phyloP scores from a whole-genome alignment of 805 yeast genomes.

The Candida ascalaphidarum region DNA sequence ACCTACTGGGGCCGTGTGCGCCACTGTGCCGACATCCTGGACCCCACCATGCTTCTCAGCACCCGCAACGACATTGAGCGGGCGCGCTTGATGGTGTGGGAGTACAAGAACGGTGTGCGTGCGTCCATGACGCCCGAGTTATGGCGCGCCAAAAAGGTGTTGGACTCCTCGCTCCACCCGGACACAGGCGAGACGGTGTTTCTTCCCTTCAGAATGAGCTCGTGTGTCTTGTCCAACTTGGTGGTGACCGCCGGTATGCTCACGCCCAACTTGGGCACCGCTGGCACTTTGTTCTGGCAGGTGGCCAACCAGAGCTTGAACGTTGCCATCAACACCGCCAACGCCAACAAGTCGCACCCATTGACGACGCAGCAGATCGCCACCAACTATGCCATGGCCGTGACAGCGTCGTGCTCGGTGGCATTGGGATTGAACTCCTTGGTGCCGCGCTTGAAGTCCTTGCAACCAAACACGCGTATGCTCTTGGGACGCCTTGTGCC shows the following conservation, averaged over 20 bases:
- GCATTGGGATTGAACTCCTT: constrained; percentile 87
- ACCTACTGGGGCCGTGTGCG: constrained; percentile 92
- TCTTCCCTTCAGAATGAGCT: constrained; percentile 95
- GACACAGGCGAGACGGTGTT: constrained; percentile 92
- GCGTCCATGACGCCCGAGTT: constrained; percentile 66
- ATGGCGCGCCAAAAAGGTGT: constrained; percentile 80
- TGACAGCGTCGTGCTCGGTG: constrained; percentile 89
- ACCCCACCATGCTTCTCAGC: constrained; percentile 81
- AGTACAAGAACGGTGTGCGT: constrained; percentile 62
- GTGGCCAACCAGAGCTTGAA: constrained; percentile 93
- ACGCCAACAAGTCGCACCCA: constrained; percentile 93
- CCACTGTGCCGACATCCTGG: constrained; percentile 89
- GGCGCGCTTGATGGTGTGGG: constrained; percentile 61
- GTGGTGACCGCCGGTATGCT: constrained; percentile 97
- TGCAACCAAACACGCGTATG: constrained; percentile 63
- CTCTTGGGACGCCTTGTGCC: constrained; percentile 86
- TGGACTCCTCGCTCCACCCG: constrained; percentile 93
- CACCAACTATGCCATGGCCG: constrained; percentile 80
- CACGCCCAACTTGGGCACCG: constrained; percentile 84
- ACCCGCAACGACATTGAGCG: constrained; percentile 51
- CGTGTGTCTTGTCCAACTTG: constrained; percentile 85
- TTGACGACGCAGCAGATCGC: constrained; percentile 69
- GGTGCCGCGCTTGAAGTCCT: constrained; percentile 73
- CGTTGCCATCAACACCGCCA: constrained; percentile 94
- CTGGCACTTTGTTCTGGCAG: constrained; percentile 96